Evolutionary conservation across 2,329 filamentous ascomycete species (phyloP).

Genomic region (Mycocentrospora acerina): DNA sequence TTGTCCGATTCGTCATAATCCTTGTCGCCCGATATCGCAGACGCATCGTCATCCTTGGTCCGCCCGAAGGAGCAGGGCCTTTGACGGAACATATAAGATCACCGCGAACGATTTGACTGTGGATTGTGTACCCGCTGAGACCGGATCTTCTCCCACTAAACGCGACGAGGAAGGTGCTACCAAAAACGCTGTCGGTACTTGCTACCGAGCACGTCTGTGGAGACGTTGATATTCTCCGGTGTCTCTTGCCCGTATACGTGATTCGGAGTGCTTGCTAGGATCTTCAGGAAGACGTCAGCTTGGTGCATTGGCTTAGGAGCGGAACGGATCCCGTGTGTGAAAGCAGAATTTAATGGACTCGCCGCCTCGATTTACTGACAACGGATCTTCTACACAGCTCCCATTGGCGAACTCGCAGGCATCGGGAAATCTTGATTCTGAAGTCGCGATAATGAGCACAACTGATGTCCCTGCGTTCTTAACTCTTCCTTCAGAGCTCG

Average conservation of each 20-base stretch:
- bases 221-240: conserved; percentile 10
- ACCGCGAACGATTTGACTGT: conserved; percentile 16
- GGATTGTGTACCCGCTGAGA: conserved; percentile 4
- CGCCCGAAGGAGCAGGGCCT: conserved; percentile 16
- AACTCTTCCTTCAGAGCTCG: conserved; percentile 70
- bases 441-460: conserved; percentile 14
- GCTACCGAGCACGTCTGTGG: conserved; percentile 8
- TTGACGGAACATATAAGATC: conserved; percentile 10
- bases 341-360: background rate
- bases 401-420: too few species aligned
- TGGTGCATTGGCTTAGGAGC: too few species aligned
- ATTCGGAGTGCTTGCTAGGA: background rate
- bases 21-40: conserved; percentile 20
- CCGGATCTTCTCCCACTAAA: conserved; percentile 14
- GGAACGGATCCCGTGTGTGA: too few species aligned
- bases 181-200: conserved; percentile 17
- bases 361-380: too few species aligned
- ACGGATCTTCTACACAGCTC: too few species aligned
- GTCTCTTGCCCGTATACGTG: background rate
- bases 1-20: background rate
- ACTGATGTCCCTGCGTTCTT: conserved; percentile 44
- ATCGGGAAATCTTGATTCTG: too few species aligned
- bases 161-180: conserved; percentile 35
- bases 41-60: background rate
- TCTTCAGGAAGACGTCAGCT: background rate